phyloP scores from a whole-genome alignment of 495 filamentous ascomycete species.

The Hyaloscypha finlandica region DNA sequence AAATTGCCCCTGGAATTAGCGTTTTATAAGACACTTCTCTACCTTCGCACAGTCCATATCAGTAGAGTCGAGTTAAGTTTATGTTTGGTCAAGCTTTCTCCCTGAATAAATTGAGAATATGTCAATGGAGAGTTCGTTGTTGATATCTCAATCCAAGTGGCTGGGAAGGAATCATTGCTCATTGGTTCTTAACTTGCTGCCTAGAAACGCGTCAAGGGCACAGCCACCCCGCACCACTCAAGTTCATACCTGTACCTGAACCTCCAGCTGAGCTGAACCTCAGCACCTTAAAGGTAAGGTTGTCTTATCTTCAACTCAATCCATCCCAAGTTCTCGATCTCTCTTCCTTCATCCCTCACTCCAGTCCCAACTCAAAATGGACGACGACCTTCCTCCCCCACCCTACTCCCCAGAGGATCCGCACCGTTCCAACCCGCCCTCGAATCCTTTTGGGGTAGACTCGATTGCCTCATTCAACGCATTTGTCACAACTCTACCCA shows the following conservation, averaged over 20 bases:
- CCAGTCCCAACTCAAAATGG: not conserved
- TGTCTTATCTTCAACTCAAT: not conserved
- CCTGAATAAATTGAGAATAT: too few species aligned
- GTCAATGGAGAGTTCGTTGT: too few species aligned
- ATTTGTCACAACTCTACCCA: not conserved
- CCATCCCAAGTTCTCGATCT: not conserved
- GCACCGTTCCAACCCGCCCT: not conserved
- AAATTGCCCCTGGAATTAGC: too few species aligned
- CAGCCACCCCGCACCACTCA: not conserved
- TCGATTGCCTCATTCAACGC: not conserved
- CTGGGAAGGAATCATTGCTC: not conserved
- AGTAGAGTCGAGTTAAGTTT: too few species aligned
- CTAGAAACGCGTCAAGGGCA: not conserved
- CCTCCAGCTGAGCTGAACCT: not conserved
- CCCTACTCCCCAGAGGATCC: slow-evolving; percentile 8
- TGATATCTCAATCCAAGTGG: too few species aligned
- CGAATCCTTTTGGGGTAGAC: not conserved
- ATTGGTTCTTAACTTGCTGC: not conserved
- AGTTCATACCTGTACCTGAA: not conserved
- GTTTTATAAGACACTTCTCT: too few species aligned
- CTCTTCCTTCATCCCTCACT: not conserved
- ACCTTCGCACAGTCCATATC: too few species aligned
- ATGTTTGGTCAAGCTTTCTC: too few species aligned
- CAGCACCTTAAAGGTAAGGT: not conserved
- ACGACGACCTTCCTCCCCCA: slow-evolving; percentile 5